Evolutionary conservation across 192 early-diverging fungal species (phyloP), one percentile per base, ranked within the genome.

Genomic region (Backusella luteola): DNA sequence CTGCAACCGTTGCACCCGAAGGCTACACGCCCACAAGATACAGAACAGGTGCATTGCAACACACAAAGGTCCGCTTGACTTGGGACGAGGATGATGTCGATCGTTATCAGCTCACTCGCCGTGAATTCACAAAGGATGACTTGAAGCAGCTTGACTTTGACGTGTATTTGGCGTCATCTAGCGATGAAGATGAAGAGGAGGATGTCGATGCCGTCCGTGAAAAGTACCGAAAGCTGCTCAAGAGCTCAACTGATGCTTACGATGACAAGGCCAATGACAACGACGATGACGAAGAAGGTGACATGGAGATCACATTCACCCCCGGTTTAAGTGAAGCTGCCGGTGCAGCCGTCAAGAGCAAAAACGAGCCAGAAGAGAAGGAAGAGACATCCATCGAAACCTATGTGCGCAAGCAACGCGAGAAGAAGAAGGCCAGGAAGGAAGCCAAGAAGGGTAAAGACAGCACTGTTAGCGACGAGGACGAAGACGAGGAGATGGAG

Each of bases 21-120:
- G 85, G 89, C 44, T 91, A 93, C 77, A 87, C 85, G 78, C 92
- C 92, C 8, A 74, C 84, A 14, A 89, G 92, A 15, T 95, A 95
- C 81, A 84, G 87, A 1, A 96, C 94, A 3, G 83, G 87, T 53
- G 96, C 94, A 14, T 84, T 99, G 66, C 94, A 96, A 82, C 95
- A 96, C 83, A 95, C 96, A 2, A 94, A 93, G 34, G 94, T 96
- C n/a, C 26, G 26, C 26, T 29, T 99, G 42, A 97, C 95, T 0
- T 99, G 97, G 97, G 97, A 99, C 69, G 89, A 92, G 23, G 98
- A 99, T 59, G 96, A 97, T 77, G 90, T 93, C 7, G 93, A 94
- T 38, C 89, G 98, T 44, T 85, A 92, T 17, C 87, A 89, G 52
- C 77, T 94, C 17, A 98, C 93, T 1, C 89, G 93, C 11, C 90